Conservation (phyloP, 805 yeast species). For the Kuraishia capsulata region DNA sequence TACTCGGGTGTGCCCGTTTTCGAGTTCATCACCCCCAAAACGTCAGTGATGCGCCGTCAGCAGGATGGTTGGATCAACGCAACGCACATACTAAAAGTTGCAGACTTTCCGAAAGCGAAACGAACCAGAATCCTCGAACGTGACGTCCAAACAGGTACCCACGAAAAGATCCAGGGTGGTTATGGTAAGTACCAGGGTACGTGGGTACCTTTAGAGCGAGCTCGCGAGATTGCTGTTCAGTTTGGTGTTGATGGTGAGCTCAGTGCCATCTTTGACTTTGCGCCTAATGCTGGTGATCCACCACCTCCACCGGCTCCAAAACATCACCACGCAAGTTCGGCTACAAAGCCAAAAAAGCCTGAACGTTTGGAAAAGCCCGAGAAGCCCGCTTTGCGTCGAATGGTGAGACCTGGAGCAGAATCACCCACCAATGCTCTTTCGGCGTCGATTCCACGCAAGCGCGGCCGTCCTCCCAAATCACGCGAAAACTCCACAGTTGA, state of each 20-base stretch:
- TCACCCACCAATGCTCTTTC: background rate
- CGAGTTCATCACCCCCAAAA: conserved; percentile 57
- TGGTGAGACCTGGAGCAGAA: background rate
- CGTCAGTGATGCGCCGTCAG: conserved; percentile 73
- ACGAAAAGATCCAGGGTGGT: conserved; percentile 95
- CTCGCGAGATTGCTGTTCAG: conserved; percentile 55
- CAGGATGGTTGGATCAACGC: conserved; percentile 86
- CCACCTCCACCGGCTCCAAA: conserved; percentile 57
- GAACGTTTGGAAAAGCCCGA: conserved; percentile 11
- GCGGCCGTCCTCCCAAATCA: conserved; percentile 2
- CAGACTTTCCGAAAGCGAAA: conserved; percentile 90
- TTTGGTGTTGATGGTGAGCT: conserved; percentile 56
- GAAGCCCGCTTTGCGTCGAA: conserved; percentile 20
- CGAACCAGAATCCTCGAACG: conserved; percentile 86
- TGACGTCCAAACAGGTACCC: conserved; percentile 84
- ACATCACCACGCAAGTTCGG: conserved; percentile 55
- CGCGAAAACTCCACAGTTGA: background rate
- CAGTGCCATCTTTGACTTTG: conserved; percentile 57
- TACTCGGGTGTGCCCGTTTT: conserved; percentile 81
- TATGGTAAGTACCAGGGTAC: conserved; percentile 96
- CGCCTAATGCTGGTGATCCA: conserved; percentile 36
- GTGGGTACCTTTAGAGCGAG: conserved; percentile 84
- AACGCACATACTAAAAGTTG: conserved; percentile 88
- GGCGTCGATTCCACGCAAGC: background rate
- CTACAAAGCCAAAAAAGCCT: conserved; percentile 17